Base-by-base conservation (phyloP, 2,329 filamentous ascomycete species). In the Setomelanomma holmii region DNA sequence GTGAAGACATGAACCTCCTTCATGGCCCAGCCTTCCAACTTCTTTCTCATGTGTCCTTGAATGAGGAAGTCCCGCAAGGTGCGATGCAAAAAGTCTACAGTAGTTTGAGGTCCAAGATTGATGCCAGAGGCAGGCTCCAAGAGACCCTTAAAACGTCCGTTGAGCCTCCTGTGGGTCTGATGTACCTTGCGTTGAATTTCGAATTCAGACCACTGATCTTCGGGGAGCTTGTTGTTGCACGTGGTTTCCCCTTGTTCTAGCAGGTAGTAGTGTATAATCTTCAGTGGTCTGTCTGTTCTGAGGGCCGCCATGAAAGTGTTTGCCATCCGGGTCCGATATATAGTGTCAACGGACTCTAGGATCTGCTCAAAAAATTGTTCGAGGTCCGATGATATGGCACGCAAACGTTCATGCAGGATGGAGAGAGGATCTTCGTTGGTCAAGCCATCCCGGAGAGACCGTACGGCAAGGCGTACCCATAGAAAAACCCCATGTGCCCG, bases 311-410 rank as follows among this genome's bases (percentile, higher is more conserved):
- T 23, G 10, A 62, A 55, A 4, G 55, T 49, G 1, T 24, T 33
- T 6, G 58, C 42, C 36, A 53, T 47, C n/a, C 50, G 49, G 17
- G 38, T 20, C 2, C 42, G 38, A 24, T 63, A 64, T 1, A 55
- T 12, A 1, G 3, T 2, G 4, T 63, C 51, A 0, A 61, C 24
- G 7, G 27, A 27, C 11, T 49, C 23, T 34, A 62, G 35, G 5
- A 64, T 55, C 4, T 43, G 46, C 17, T 48, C 12, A 27, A 66
- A 63, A 22, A 58, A 51, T 10, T 47, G 33, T 16, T 63, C 44
- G 4, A 66, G 45, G 5, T 56, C 55, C 1, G 43, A n/a, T 6
- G 62, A 60, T 6, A 58, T 35, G 4, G 23, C 14, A 14, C 53
- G 20, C 2, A 64, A 50, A 16, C 55, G 41, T n/a, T 41, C 30